phyloP scores from a whole-genome alignment of 2,329 filamentous ascomycete species.

The Dothistroma septosporum region DNA sequence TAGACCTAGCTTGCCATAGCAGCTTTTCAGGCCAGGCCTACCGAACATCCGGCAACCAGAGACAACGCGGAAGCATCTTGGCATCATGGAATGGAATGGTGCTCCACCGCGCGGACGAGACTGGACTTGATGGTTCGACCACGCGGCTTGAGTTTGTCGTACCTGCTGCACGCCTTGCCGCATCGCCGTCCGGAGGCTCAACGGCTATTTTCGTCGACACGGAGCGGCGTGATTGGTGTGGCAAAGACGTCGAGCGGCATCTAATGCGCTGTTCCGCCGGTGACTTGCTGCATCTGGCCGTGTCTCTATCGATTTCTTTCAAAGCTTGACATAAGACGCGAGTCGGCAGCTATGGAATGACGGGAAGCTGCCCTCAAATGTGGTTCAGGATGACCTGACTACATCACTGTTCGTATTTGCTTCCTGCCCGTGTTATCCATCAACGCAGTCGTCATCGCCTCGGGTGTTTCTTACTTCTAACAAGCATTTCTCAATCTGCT shows the following conservation, averaged over 20 bases:
- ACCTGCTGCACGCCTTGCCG: conserved; percentile 6
- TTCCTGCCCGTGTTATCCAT: conserved; percentile 6
- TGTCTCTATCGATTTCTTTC: conserved; percentile 7
- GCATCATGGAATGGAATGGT: background rate
- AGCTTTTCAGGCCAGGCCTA: too few relatives aligned
- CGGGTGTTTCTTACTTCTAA: background rate
- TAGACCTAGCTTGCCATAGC: too few relatives aligned
- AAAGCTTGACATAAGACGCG: conserved; percentile 9
- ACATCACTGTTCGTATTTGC: background rate
- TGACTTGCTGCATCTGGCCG: conserved; percentile 3
- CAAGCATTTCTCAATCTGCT: background rate
- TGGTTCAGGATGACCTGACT: background rate
- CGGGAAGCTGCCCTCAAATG: background rate
- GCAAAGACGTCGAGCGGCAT: background rate
- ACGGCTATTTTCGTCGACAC: conserved; percentile 8
- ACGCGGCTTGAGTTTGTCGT: conserved; percentile 4
- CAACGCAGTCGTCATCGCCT: conserved; percentile 7
- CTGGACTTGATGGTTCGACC: background rate
- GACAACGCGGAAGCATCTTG: background rate
- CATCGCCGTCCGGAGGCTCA: conserved; percentile 3
- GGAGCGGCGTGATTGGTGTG: conserved; percentile 6
- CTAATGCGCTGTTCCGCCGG: background rate
- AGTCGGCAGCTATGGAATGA: background rate
- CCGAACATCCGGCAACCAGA: background rate
- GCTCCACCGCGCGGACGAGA: background rate